Conservation (phyloP, 768 basidiomycete genomes). For the Calocera viscosa region DNA sequence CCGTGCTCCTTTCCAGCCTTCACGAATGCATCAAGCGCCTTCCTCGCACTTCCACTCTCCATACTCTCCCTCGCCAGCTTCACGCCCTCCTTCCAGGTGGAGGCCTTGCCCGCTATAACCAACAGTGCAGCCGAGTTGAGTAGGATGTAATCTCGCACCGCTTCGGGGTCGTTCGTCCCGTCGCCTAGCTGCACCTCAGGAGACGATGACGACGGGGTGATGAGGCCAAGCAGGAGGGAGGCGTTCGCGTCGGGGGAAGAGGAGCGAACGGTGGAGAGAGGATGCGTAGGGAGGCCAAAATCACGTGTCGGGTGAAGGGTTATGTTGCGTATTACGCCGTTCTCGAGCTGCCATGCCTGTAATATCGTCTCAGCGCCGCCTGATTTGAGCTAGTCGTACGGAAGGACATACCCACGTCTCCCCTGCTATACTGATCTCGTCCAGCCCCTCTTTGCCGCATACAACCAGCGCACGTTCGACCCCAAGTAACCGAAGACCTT, state of each 20-base stretch:
- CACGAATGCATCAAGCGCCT: constrained; percentile 32
- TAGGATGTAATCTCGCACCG: constrained; percentile 75
- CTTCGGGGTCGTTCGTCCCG: constrained; percentile 43
- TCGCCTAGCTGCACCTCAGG: constrained; percentile 21
- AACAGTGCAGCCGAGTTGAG: constrained; percentile 84
- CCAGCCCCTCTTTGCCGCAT: constrained; percentile 79
- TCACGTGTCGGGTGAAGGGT: constrained; percentile 48
- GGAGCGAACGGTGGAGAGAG: constrained; percentile 57
- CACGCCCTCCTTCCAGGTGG: constrained; percentile 58
- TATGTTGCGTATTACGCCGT: constrained; percentile 47
- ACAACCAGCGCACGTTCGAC: constrained; percentile 82
- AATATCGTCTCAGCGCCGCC: not conserved
- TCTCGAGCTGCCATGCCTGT: constrained; percentile 49
- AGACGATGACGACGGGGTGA: constrained; percentile 39
- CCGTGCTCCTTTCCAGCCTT: constrained; percentile 20
- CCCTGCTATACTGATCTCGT: constrained; percentile 93
- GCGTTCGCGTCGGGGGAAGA: constrained; percentile 74
- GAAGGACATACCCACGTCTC: constrained; percentile 57
- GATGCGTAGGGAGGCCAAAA: constrained; percentile 66
- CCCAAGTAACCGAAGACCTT: constrained; percentile 42
- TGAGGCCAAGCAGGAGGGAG: constrained; percentile 48
- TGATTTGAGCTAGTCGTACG: not conserved
- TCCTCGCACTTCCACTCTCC: constrained; percentile 28
- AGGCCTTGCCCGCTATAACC: constrained; percentile 67
- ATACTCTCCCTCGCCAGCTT: constrained; percentile 44